Base-by-base conservation (phyloP, 108 stramenopile genomes). In the Fistulifera pelliculosa region DNA sequence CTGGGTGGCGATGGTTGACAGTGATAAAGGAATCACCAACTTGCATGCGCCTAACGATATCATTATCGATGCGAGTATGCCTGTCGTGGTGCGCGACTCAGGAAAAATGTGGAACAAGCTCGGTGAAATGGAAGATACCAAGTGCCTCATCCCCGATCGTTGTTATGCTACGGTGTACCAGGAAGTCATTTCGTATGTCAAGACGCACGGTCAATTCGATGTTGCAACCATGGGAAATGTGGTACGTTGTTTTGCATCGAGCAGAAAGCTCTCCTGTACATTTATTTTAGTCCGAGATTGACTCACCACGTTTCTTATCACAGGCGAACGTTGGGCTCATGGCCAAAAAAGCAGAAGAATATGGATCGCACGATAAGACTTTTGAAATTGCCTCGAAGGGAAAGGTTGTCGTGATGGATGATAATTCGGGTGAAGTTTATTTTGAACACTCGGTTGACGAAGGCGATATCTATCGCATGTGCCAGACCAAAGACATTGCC, bases 71-170 rank as follows among this genome's bases (percentile, higher is more conserved):
- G 94, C 94, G 28, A 79, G 76, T 22, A 91, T 95, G 90, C 94
- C 94, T 21, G 83, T 82, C 38, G 94, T 93, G 17, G 57, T 95
- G 40, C 78, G 94, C 4, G 94, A 95, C 58, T 74, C 72, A 13
- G 94, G 94, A n/a, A 85, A 87, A 65, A 95, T 95, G 94, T 95
- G 89, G 89, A 93, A 93, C 83, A 88, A 88, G 52, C 69, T 66
- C 52, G 54, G 59, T 47, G 49, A 90, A 65, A 62, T 93, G 58
- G 89, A 93, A 66, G 91, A 95, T 48, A 80, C 79, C 63, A 95
- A 95, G 74, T 95, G 89, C 61, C 64, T 95, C 58, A 91, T 91
- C 63, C 89, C 90, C 31, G 85, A 87, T 69, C 77, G 94, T 38
- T 89, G 77, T 69, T 95, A 95, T 59, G 90, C 94, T 12, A 91